Conservation (phyloP, 1,139 yeast species). For the Blastobotrys elegans region DNA sequence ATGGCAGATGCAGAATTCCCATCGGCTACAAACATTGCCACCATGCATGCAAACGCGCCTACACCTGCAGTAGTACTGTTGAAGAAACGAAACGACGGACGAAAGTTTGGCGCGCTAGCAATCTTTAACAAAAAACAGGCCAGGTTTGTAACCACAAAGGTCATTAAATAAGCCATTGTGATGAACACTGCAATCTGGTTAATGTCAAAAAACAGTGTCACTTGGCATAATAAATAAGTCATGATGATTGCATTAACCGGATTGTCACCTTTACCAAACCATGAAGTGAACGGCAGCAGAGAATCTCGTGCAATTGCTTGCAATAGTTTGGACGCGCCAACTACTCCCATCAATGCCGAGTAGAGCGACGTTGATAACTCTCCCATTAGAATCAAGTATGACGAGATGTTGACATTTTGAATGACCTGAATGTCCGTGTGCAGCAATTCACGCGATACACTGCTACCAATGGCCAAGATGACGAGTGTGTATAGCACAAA, state of each 20-base stretch:
- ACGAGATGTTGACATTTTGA: conserved; percentile 70
- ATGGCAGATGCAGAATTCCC: conserved; percentile 80
- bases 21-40: conserved; percentile 93
- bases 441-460: conserved; percentile 74
- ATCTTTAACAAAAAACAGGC: conserved; percentile 85
- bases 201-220: conserved; percentile 80
- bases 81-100: conserved; percentile 90
- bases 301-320: conserved; percentile 88
- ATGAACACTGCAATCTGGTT: conserved; percentile 92
- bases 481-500: conserved; percentile 70
- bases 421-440: conserved; percentile 76
- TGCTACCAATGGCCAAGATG: conserved; percentile 68
- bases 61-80: conserved; percentile 72
- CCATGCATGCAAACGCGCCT: conserved; percentile 64
- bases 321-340: conserved; percentile 86
- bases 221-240: conserved; percentile 79
- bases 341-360: conserved; percentile 89
- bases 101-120: conserved; percentile 92
- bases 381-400: conserved; percentile 73
- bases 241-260: conserved; percentile 61
- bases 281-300: conserved; percentile 68
- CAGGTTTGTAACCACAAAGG: conserved; percentile 85
- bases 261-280: conserved; percentile 43
- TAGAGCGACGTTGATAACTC: conserved; percentile 86
- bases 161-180: conserved; percentile 95